A percentile compares a stretch with the other conserved stretches of the same genome.
Evolutionary conservation across 768 basidiomycete species (phyloP).

Genomic region (Cyclocybe aegerita): DNA sequence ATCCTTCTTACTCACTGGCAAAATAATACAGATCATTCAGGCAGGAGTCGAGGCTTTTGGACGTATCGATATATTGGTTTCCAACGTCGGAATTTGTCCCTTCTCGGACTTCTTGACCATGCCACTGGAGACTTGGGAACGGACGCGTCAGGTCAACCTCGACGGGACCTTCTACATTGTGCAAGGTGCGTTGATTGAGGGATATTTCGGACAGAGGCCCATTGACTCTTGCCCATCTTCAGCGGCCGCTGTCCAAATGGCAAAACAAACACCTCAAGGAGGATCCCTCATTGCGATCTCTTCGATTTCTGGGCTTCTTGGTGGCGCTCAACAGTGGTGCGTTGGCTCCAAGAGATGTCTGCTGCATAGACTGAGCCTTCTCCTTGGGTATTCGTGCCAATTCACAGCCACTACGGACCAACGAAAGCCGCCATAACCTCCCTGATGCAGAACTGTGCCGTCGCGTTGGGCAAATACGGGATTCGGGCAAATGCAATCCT

Average conservation of each 20-base stretch:
- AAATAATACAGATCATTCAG: conserved; percentile 52
- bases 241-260: conserved; percentile 79
- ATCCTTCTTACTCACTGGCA: neutral
- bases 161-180: conserved; percentile 75
- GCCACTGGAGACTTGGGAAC: conserved; percentile 60
- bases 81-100: conserved; percentile 66
- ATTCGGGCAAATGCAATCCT: conserved; percentile 72
- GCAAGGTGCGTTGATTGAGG: conserved; percentile 44
- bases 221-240: neutral
- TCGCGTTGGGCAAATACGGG: conserved; percentile 73
- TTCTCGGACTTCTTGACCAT: conserved; percentile 75
- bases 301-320: conserved; percentile 78
- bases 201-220: neutral
- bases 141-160: conserved; percentile 69
- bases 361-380: neutral
- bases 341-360: conserved; percentile 4
- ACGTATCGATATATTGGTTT: conserved; percentile 56
- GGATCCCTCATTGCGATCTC: conserved; percentile 77
- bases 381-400: neutral
- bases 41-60: conserved; percentile 59
- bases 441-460: conserved; percentile 78
- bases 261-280: conserved; percentile 62
- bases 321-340: conserved; percentile 69
- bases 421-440: conserved; percentile 79
- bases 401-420: conserved; percentile 66